phyloP scores from a whole-genome alignment of 345 rosid genomes.

The Citropsis articulata region DNA sequence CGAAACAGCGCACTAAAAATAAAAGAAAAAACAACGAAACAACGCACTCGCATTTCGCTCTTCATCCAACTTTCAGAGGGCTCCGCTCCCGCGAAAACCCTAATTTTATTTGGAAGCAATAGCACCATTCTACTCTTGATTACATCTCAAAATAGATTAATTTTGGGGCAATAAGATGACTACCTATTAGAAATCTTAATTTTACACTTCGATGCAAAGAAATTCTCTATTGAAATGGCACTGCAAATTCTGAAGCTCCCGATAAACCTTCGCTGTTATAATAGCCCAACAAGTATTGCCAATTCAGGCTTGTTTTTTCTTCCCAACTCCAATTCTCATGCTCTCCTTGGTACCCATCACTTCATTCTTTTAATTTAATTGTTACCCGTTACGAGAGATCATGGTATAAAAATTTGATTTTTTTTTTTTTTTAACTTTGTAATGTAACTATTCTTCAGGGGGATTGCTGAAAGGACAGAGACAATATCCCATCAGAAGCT shows the following conservation, averaged over 20 bases:
- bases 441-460: slow-evolving; percentile 27
- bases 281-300: not conserved
- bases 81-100: not conserved
- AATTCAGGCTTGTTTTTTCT: slow-evolving; percentile 17
- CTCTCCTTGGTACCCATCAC: slow-evolving; percentile 27
- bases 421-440: not conserved
- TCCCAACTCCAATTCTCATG: slow-evolving; percentile 34
- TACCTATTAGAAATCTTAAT: not conserved
- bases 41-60: not conserved
- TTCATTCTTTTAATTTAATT: too few relatives aligned
- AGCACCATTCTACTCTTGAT: not conserved
- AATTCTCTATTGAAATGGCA: slow-evolving; percentile 31
- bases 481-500: slow-evolving; percentile 36
- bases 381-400: not conserved
- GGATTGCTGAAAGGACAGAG: slow-evolving; percentile 35
- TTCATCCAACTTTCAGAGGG: not conserved
- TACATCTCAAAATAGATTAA: not conserved
- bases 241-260: slow-evolving; percentile 42
- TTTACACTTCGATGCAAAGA: not conserved
- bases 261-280: slow-evolving; percentile 26
- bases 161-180: not conserved
- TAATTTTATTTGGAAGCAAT: not conserved
- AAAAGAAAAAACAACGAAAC: too few relatives aligned
- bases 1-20: too few relatives aligned
- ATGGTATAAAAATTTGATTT: not conserved